A percentile compares a stretch with the other conserved stretches of the same genome.
phyloP scores from a whole-genome alignment of 768 basidiomycete genomes.

The Lactarius hengduanensis region DNA sequence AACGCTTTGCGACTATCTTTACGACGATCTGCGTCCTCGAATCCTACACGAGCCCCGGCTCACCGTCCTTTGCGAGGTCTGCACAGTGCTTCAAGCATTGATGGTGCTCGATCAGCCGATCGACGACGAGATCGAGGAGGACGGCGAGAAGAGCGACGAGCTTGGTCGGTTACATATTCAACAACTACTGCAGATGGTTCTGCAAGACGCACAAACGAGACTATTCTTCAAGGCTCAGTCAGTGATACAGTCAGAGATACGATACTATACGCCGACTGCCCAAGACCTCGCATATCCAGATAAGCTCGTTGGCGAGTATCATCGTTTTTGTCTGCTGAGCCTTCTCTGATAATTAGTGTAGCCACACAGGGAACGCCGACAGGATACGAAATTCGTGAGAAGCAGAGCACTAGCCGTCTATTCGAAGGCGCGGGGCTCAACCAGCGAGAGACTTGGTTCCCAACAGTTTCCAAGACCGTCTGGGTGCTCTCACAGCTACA shows the following conservation, averaged over 20 bases:
- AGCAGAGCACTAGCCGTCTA: conserved; percentile 65
- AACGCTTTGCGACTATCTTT: conserved; percentile 88
- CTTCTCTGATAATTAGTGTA: conserved; percentile 30
- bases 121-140: conserved; percentile 37
- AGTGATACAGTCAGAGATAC: conserved; percentile 84
- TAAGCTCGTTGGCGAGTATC: conserved; percentile 63
- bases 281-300: conserved; percentile 88
- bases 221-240: conserved; percentile 96
- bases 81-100: conserved; percentile 91
- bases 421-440: conserved; percentile 70
- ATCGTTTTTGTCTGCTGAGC: not conserved
- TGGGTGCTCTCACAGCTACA: conserved; percentile 91
- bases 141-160: conserved; percentile 40
- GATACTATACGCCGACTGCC: conserved; percentile 71
- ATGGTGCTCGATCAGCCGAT: conserved; percentile 84
- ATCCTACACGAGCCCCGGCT: conserved; percentile 92
- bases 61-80: conserved; percentile 88
- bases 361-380: conserved; percentile 46
- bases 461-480: conserved; percentile 81
- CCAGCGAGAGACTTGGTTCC: conserved; percentile 87
- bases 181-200: conserved; percentile 79
- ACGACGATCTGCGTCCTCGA: conserved; percentile 92
- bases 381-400: conserved; percentile 55
- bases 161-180: conserved; percentile 72
- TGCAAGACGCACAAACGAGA: conserved; percentile 95